Evolutionary conservation across 176 grass and related monocot species (phyloP).

Genomic region (Raddia distichophylla): DNA sequence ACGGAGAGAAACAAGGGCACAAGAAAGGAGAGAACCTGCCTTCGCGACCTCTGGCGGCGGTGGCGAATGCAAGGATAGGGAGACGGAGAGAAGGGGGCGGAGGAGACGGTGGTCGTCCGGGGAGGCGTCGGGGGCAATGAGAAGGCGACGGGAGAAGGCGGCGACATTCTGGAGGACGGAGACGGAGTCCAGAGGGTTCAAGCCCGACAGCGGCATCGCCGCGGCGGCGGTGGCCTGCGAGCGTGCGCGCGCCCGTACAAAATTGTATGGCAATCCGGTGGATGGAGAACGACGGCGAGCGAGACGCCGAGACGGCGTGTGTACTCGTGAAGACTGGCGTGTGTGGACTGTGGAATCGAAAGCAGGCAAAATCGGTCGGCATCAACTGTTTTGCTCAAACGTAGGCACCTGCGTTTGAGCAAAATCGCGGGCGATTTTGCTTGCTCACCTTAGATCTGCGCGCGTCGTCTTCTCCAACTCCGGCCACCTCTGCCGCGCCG

Average conservation of each 20-base stretch:
- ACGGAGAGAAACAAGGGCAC: not conserved
- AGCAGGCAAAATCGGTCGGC: no score
- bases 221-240: not conserved
- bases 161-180: slow-evolving; percentile 54
- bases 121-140: slow-evolving; percentile 52
- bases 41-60: slow-evolving; percentile 30
- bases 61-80: slow-evolving; percentile 21
- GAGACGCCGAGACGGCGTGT: no score
- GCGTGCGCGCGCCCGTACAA: not conserved
- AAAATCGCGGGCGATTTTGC: no score
- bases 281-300: not conserved
- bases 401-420: no score
- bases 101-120: slow-evolving; percentile 45
- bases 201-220: slow-evolving; percentile 33
- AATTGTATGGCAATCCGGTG: not conserved
- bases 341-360: no score
- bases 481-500: no score
- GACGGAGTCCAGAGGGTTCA: slow-evolving; percentile 43
- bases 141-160: slow-evolving; percentile 52
- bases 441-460: no score
- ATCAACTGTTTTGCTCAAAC: no score
- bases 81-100: slow-evolving; percentile 50
- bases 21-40: slow-evolving; percentile 30
- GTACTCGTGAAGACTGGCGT: no score
- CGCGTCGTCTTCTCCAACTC: no score